Conservation (phyloP, 2,329 filamentous ascomycete genomes). For the Plenodomus tracheiphilus region DNA sequence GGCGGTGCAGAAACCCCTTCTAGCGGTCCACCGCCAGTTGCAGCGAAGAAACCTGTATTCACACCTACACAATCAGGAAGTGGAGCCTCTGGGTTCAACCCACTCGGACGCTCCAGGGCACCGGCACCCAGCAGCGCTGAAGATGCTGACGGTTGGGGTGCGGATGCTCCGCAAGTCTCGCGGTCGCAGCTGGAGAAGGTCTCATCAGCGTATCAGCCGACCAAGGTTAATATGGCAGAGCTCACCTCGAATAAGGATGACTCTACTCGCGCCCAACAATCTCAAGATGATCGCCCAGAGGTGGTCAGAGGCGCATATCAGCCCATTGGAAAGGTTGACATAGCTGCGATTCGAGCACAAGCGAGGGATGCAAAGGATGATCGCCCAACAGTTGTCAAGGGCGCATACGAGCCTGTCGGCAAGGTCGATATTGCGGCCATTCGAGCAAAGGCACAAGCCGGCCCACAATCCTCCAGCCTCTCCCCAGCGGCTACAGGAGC, state of each 20-base stretch:
- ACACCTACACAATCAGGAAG: slow-evolving; percentile 71
- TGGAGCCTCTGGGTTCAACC: slow-evolving; percentile 64
- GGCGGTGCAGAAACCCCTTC: slow-evolving; percentile 62
- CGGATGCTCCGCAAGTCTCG: slow-evolving; percentile 88
- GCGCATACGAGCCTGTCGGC: slow-evolving; percentile 89
- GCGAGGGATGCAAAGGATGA: slow-evolving; percentile 70
- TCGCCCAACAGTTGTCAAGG: slow-evolving; percentile 82
- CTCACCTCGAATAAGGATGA: slow-evolving; percentile 74
- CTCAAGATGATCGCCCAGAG: slow-evolving; percentile 57
- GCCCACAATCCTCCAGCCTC: slow-evolving; percentile 36
- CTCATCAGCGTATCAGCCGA: slow-evolving; percentile 88
- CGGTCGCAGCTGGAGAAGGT: slow-evolving; percentile 90
- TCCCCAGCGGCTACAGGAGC: slow-evolving; percentile 51
- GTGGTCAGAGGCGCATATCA: slow-evolving; percentile 87
- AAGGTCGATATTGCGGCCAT: slow-evolving; percentile 98
- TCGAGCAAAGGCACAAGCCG: slow-evolving; percentile 72
- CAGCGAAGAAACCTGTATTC: slow-evolving; percentile 89
- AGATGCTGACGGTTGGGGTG: slow-evolving; percentile 91
- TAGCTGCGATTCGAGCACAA: slow-evolving; percentile 81
- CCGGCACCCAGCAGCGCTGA: slow-evolving; percentile 59
- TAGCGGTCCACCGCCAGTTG: slow-evolving; percentile 66
- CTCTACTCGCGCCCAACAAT: slow-evolving; percentile 62
- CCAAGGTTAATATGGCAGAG: slow-evolving; percentile 90
- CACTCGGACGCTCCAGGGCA: slow-evolving; percentile 66
- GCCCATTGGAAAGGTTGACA: slow-evolving; percentile 96